phyloP scores from a whole-genome alignment of 2,329 filamentous ascomycete genomes.

The Alternaria gaisen region DNA sequence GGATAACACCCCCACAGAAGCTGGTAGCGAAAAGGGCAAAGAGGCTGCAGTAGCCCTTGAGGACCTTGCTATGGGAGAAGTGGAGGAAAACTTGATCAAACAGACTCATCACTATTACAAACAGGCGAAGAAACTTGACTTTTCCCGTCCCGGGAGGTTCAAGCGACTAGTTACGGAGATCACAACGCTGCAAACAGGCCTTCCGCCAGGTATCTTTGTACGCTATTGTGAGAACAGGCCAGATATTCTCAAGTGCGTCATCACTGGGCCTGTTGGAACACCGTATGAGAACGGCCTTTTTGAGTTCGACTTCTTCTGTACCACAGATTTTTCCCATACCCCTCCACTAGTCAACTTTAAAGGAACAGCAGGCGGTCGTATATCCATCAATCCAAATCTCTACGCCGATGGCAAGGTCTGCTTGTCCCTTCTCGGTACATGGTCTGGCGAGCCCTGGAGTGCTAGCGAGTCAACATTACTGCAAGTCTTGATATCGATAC shows the following conservation, averaged over 20 bases:
- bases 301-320: constrained; percentile 63
- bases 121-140: constrained; percentile 14
- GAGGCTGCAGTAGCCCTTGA: background rate
- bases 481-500: constrained; percentile 65
- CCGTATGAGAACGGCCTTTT: constrained; percentile 65
- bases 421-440: constrained; percentile 40
- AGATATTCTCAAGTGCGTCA: constrained; percentile 62
- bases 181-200: constrained; percentile 55
- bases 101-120: constrained; percentile 29
- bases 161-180: constrained; percentile 56
- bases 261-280: constrained; percentile 60
- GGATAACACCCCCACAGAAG: background rate
- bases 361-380: constrained; percentile 55
- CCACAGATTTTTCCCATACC: constrained; percentile 52
- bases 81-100: constrained; percentile 52
- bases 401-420: constrained; percentile 57
- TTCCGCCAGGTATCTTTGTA: constrained; percentile 63
- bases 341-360: constrained; percentile 57
- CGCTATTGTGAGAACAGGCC: constrained; percentile 56
- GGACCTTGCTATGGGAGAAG: constrained; percentile 35
- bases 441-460: constrained; percentile 59
- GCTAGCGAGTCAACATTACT: constrained; percentile 59
- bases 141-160: constrained; percentile 54
- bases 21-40: background rate
- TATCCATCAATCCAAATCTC: constrained; percentile 62